Evolutionary conservation across 2,329 filamentous ascomycete genomes (phyloP).

Genomic region (Colletotrichum abscissum): DNA sequence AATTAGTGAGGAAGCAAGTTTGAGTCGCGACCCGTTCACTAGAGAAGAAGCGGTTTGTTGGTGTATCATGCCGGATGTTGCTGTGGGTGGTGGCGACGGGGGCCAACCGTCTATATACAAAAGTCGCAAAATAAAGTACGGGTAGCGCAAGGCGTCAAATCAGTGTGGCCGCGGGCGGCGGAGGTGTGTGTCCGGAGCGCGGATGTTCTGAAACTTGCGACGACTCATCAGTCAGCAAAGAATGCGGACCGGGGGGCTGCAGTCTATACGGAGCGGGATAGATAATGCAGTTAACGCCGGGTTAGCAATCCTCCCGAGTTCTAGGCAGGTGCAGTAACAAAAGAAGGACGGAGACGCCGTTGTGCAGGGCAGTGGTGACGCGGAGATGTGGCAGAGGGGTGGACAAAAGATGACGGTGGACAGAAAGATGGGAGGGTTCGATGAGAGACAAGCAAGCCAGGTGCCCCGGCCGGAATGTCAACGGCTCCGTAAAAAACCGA

Average conservation of each 20-base stretch:
- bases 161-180: slow-evolving; percentile 22
- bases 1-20: slow-evolving; percentile 41
- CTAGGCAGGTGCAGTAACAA: neutral
- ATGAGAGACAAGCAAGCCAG: neutral
- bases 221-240: slow-evolving; percentile 29
- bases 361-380: slow-evolving; percentile 24
- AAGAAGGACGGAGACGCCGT: neutral
- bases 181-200: slow-evolving; percentile 20
- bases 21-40: slow-evolving; percentile 55
- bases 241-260: neutral
- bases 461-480: neutral
- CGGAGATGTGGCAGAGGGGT: slow-evolving; percentile 16
- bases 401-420: neutral
- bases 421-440: neutral
- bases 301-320: neutral
- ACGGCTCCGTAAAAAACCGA: slow-evolving; percentile 17
- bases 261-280: neutral
- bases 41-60: slow-evolving; percentile 52
- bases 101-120: slow-evolving; percentile 12
- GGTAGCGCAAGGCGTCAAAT: neutral
- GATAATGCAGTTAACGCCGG: neutral
- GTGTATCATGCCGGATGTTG: slow-evolving; percentile 56
- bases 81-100: slow-evolving; percentile 38
- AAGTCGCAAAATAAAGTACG: slow-evolving; percentile 36
- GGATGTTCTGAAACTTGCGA: slow-evolving; percentile 31